Percentiles rank a stretch among this genome's conserved stretches.
Evolutionary conservation across 1,284 basidiomycete species (phyloP).

Genomic region (Cutaneotrichosporon cavernicola): DNA sequence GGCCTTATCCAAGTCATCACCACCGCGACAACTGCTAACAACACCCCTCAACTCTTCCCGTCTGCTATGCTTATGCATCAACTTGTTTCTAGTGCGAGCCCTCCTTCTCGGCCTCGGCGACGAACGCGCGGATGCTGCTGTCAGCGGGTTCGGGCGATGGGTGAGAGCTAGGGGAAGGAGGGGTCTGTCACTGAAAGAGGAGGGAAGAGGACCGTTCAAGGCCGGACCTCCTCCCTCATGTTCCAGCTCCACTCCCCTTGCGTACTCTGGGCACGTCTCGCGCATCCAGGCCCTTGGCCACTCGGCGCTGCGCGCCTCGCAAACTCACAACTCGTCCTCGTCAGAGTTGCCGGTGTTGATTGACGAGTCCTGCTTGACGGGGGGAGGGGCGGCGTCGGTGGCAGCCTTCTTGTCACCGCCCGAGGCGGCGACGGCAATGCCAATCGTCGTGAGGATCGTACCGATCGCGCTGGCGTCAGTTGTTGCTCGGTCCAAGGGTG

Average conservation of each 20-base stretch:
- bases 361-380: constrained; percentile 27
- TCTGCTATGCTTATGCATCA: constrained; percentile 20
- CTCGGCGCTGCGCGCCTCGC: neutral
- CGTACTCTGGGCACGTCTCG: no score
- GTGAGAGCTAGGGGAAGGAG: no score
- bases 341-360: constrained; percentile 28
- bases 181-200: no score
- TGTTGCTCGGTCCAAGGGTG: neutral
- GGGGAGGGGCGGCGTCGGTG: constrained; percentile 18
- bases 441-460: constrained; percentile 46
- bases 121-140: constrained; percentile 52
- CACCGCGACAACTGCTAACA: neutral
- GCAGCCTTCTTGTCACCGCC: constrained; percentile 37
- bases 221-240: no score
- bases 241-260: no score
- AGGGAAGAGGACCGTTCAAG: no score
- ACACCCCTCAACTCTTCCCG: neutral
- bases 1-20: no score
- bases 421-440: constrained; percentile 38
- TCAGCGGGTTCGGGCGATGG: constrained; percentile 5
- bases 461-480: constrained; percentile 41
- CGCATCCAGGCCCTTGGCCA: no score
- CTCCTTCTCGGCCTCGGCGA: constrained; percentile 49
- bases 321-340: constrained; percentile 38
- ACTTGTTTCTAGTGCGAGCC: constrained; percentile 29